A percentile compares a stretch with the other conserved stretches of the same genome.
Evolutionary conservation across 257 asterid species (phyloP).

Genomic region (Ajuga chamaepitys): DNA sequence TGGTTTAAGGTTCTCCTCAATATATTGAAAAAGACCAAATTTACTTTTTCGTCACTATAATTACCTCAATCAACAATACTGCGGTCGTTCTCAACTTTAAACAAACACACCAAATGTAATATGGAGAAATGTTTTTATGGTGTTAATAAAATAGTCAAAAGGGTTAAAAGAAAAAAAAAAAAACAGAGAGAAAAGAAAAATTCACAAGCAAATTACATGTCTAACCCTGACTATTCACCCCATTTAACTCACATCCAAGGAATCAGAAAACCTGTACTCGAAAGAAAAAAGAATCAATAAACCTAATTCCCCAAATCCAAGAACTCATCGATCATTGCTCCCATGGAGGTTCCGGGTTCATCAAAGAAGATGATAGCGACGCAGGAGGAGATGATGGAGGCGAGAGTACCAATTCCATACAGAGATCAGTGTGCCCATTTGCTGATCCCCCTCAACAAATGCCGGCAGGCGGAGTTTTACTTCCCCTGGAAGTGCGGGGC

Average conservation of each 20-base stretch:
- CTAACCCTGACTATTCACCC: background rate
- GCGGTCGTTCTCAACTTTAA: too few relatives aligned
- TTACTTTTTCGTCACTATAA: too few relatives aligned
- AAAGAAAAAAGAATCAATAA: too few relatives aligned
- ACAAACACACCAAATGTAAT: too few relatives aligned
- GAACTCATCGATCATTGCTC: constrained; percentile 3
- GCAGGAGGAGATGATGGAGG: constrained; percentile 79
- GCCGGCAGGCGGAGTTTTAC: constrained; percentile 78
- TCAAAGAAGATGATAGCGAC: constrained; percentile 97
- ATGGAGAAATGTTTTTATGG: too few relatives aligned
- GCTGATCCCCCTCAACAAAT: constrained; percentile 81
- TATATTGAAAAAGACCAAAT: too few relatives aligned
- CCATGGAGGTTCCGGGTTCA: constrained; percentile 87
- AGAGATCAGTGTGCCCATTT: constrained; percentile 96
- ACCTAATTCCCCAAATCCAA: constrained; percentile 6
- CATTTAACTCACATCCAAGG: constrained; percentile 8
- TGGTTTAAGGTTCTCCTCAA: too few relatives aligned
- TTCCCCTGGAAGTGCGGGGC: constrained; percentile 93
- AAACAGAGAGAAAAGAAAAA: too few relatives aligned
- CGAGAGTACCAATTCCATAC: constrained; percentile 67
- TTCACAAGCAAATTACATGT: background rate
- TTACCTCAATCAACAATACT: too few relatives aligned
- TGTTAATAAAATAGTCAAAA: too few relatives aligned
- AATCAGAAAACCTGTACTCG: constrained; percentile 7
- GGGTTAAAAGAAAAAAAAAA: too few relatives aligned